Base-by-base conservation (phyloP, 306 rosid species). In the Nissolia schottii region DNA sequence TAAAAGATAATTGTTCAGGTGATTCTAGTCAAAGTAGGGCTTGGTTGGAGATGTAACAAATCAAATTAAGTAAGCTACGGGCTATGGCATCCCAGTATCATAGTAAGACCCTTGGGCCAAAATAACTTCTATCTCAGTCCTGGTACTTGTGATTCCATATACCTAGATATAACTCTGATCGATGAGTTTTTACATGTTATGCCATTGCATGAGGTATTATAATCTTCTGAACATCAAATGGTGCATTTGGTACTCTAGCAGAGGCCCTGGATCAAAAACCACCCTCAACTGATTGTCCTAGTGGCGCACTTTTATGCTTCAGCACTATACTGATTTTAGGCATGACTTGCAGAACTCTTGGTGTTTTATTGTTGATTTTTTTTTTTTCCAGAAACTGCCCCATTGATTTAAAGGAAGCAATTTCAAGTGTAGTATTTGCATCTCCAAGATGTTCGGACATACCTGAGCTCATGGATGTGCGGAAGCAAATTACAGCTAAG, bases 361-460 rank as follows among this genome's bases (percentile, higher is more conserved):
- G 12, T 49, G 35, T 56, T 55, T 64, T 23, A 5, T 16, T 59
- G 40, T 80, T 31, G n/a, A 2, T 3, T 35, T 60, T 27, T 35
- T 0, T 28, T 14, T 1, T 38, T 73, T 55, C 29, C 91, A 94
- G 99, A 81, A 82, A 69, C 71, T 94, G 99, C 76, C 99, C 97
- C 41, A 75, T 89, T 7, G 99, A 94, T 71, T 80, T 94, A 82
- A 91, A 94, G 90, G 99, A 94, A 90, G 96, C 97, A 70, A 74
- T 94, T 73, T 3, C 99, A 22, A 88, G 97, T 80, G 86, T 91
- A 49, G 73, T 94, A 76, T 94, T 89, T 86, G 99, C 99, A 48
- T 66, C 93, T 31, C 97, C 96, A 25, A 87, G 97, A 87, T 94
- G 96, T 79, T 84, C 90, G 4, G 97, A 94, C 76, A 15, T 94